Evolutionary conservation across 2,329 filamentous ascomycete species (phyloP).

Genomic region (Zalaria sp.): DNA sequence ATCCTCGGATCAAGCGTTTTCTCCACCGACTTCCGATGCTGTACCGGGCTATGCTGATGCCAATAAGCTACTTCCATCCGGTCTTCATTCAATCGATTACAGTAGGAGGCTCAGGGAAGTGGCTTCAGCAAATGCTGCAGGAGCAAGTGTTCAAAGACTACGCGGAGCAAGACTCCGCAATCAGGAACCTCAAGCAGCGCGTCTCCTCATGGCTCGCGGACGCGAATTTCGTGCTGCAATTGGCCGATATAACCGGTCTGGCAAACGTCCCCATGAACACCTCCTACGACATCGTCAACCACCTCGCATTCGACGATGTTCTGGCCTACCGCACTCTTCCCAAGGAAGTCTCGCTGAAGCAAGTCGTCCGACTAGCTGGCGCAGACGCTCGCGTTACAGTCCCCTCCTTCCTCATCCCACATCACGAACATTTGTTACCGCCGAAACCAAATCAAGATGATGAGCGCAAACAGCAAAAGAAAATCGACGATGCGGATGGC

Average conservation of each 20-base stretch:
- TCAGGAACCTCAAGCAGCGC: conserved; percentile 30
- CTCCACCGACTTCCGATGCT: conserved; percentile 37
- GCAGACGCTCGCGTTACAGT: conserved; percentile 35
- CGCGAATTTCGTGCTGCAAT: conserved; percentile 37
- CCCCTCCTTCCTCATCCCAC: conserved; percentile 36
- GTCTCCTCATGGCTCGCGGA: conserved; percentile 37
- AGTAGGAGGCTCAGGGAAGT: conserved; percentile 35
- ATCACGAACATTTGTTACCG: conserved; percentile 40
- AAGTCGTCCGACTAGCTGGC: conserved; percentile 37
- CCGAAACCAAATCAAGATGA: conserved; percentile 20
- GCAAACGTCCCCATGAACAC: conserved; percentile 36
- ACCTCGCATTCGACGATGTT: conserved; percentile 32
- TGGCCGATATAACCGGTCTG: conserved; percentile 29
- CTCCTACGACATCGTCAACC: conserved; percentile 31
- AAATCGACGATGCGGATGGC: conserved; percentile 28
- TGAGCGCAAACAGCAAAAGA: conserved; percentile 19
- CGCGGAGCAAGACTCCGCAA: conserved; percentile 26
- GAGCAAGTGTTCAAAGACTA: conserved; percentile 37
- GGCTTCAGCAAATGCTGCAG: conserved; percentile 32
- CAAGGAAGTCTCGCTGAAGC: conserved; percentile 26
- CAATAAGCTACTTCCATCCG: conserved; percentile 38
- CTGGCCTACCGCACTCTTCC: conserved; percentile 35
- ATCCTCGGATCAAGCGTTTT: conserved; percentile 27
- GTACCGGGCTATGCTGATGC: conserved; percentile 32
- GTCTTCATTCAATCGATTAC: conserved; percentile 36